phyloP scores from a whole-genome alignment of 768 basidiomycete species.

The Royoungia palumana region DNA sequence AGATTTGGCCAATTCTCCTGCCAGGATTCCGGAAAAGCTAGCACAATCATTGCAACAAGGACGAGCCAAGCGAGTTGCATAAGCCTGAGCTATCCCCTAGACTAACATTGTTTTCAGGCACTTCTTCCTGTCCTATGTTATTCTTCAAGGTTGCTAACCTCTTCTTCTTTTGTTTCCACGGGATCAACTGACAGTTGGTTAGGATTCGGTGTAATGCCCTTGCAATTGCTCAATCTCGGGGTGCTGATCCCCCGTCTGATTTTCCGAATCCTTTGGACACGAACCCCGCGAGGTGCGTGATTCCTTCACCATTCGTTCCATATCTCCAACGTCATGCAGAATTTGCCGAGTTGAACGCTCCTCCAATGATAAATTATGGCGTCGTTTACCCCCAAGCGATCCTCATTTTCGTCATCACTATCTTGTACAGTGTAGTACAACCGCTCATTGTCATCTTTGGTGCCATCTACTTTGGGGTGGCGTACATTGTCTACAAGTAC shows the following conservation, averaged over 20 bases:
- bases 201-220: constrained; percentile 93
- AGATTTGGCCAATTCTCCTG: constrained; percentile 90
- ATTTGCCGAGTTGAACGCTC: constrained; percentile 93
- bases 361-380: constrained; percentile 98
- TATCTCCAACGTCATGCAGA: constrained; percentile 47
- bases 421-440: constrained; percentile 94
- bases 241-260: constrained; percentile 79
- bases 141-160: constrained; percentile 61
- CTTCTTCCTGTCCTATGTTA: constrained; percentile 83
- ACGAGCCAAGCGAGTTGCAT: constrained; percentile 53
- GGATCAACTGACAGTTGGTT: constrained; percentile 4
- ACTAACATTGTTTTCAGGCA: constrained; percentile 41
- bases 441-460: constrained; percentile 95
- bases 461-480: constrained; percentile 93
- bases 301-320: not conserved
- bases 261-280: constrained; percentile 71
- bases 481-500: constrained; percentile 97
- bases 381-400: constrained; percentile 96
- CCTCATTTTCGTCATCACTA: constrained; percentile 90
- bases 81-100: constrained; percentile 6
- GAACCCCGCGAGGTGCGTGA: constrained; percentile 84
- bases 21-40: constrained; percentile 91
- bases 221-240: constrained; percentile 91
- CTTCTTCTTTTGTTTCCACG: not conserved
- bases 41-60: constrained; percentile 79